These are phyloP conservation scores for Conringia planisiliqua DNA, from an alignment of 345 rosid genomes.

Conservation along the genomic window DNA sequence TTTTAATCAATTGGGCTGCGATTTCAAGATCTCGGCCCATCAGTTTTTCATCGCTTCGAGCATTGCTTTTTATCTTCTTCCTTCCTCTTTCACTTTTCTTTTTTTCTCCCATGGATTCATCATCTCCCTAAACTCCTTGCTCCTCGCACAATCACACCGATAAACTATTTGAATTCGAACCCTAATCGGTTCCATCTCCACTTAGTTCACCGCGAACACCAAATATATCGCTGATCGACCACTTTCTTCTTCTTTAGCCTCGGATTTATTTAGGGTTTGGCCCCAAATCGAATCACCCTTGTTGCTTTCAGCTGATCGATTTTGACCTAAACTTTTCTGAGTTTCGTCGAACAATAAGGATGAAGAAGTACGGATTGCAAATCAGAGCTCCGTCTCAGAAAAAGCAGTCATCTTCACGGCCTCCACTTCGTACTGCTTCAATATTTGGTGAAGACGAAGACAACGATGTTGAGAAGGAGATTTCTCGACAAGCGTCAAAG, in stretches of 20 bases:
- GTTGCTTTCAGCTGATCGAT: neutral
- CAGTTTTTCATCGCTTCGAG: too few species aligned
- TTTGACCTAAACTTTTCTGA: neutral
- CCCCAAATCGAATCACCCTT: neutral
- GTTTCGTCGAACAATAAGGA: slow-evolving; percentile 9
- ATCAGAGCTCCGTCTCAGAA: slow-evolving; percentile 70
- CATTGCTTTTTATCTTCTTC: too few species aligned
- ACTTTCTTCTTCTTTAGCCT: too few species aligned
- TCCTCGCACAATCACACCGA: neutral
- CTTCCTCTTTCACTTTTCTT: too few species aligned
- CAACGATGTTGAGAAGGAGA: slow-evolving; percentile 70
- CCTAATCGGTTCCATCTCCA: neutral
- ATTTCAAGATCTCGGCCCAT: too few species aligned
- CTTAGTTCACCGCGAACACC: neutral
- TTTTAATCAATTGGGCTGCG: too few species aligned
- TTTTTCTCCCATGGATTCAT: too few species aligned
- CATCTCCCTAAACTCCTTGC: too few species aligned
- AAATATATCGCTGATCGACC: neutral
- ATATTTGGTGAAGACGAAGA: slow-evolving; percentile 63
- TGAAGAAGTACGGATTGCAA: slow-evolving; percentile 90
- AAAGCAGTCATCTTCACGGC: slow-evolving; percentile 47
- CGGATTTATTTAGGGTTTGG: neutral
- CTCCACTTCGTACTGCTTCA: slow-evolving; percentile 47
- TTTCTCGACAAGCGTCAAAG: slow-evolving; percentile 70
- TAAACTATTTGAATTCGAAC: neutral